Percentiles rank a stretch among this genome's conserved stretches.
Evolutionary conservation across 257 asterid genomes (phyloP).

Genomic region (Solanum piurae): DNA sequence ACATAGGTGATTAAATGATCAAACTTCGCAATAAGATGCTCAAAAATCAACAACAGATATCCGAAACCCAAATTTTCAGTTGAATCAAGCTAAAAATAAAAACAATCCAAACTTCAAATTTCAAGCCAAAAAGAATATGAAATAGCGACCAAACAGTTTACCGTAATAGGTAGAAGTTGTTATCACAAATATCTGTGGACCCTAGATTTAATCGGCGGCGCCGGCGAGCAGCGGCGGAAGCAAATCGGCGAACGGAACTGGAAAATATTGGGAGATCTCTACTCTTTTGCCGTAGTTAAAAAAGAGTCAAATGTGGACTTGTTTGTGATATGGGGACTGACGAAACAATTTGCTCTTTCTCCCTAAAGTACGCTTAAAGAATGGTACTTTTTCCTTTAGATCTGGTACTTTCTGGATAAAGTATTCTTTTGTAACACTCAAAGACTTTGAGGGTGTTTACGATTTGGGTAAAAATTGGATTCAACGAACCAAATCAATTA

Average conservation of each 20-base stretch:
- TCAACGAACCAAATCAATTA: background rate
- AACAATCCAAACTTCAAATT: background rate
- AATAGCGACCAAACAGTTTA: background rate
- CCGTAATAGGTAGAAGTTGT: background rate
- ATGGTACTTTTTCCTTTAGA: background rate
- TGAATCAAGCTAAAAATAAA: background rate
- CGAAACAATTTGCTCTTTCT: background rate
- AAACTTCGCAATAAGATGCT: background rate
- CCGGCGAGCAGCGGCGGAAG: background rate
- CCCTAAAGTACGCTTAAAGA: background rate
- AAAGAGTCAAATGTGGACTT: background rate
- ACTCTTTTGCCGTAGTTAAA: background rate
- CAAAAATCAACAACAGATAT: background rate
- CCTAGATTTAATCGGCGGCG: background rate
- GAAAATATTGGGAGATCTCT: background rate
- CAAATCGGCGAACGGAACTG: background rate
- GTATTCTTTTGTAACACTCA: background rate
- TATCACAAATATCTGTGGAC: background rate
- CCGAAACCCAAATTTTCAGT: background rate
- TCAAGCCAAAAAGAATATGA: background rate
- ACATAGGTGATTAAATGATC: background rate
- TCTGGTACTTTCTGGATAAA: background rate
- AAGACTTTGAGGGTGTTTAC: background rate
- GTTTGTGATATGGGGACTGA: background rate
- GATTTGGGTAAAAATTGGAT: background rate